Conservation (phyloP, 495 filamentous ascomycete species). For the Aspergillus leporis region DNA sequence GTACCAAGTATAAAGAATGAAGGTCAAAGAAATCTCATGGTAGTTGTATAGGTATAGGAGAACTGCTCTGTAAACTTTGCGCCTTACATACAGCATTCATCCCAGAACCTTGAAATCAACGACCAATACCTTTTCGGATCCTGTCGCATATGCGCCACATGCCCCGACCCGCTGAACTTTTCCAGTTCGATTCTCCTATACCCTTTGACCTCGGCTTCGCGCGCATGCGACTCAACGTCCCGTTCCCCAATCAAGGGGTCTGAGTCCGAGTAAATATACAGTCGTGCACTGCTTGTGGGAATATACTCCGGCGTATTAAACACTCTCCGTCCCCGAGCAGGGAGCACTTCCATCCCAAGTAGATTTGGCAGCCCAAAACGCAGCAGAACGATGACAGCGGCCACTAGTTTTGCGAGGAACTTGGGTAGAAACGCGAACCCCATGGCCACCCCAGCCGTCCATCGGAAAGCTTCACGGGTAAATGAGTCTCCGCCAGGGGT, state of each 20-base stretch:
- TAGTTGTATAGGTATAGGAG: too few species aligned
- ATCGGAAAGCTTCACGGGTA: constrained; percentile 7
- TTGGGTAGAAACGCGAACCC: constrained; percentile 15
- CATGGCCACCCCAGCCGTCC: constrained; percentile 15
- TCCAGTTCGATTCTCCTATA: constrained; percentile 9
- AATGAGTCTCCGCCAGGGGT: constrained; percentile 20
- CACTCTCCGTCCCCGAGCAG: constrained; percentile 10
- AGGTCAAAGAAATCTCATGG: too few species aligned
- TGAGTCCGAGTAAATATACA: constrained; percentile 19
- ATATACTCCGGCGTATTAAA: constrained; percentile 13
- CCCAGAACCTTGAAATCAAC: constrained; percentile 11
- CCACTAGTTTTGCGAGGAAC: constrained; percentile 2
- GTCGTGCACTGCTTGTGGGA: constrained; percentile 4
- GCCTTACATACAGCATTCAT: background rate
- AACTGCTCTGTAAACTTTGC: too few species aligned
- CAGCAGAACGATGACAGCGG: constrained; percentile 9
- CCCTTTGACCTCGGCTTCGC: constrained; percentile 14
- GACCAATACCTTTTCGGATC: constrained; percentile 14
- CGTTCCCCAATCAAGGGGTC: constrained; percentile 15
- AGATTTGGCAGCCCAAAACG: constrained; percentile 10
- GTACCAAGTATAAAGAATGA: too few species aligned
- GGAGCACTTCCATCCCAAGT: constrained; percentile 8
- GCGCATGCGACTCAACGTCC: constrained; percentile 21
- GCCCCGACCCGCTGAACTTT: constrained; percentile 11
- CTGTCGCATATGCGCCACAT: constrained; percentile 13